phyloP scores from a whole-genome alignment of 2,329 filamentous ascomycete genomes.

The Myriosclerotinia scirpicola region DNA sequence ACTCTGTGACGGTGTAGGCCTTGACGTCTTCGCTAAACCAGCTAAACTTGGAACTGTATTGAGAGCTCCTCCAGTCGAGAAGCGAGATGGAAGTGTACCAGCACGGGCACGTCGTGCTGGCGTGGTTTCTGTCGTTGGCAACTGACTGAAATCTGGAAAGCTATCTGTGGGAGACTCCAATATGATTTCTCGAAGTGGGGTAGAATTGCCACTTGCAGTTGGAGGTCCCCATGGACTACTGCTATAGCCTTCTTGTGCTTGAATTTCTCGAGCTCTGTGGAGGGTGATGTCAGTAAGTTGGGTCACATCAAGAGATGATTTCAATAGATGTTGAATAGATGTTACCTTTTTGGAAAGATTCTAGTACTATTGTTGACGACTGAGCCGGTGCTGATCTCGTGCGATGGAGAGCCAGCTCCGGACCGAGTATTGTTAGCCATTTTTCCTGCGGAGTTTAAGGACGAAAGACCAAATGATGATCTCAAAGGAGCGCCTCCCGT shows the following conservation, averaged over 20 bases:
- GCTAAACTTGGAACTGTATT: conserved; percentile 47
- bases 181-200: conserved; percentile 93
- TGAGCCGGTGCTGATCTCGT: conserved; percentile 61
- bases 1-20: conserved; percentile 82
- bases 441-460: conserved; percentile 58
- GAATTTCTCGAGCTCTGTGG: conserved; percentile 85
- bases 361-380: conserved; percentile 60
- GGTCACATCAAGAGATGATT: not conserved
- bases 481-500: conserved; percentile 59
- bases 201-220: conserved; percentile 86
- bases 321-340: too few relatives aligned
- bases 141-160: conserved; percentile 83
- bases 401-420: conserved; percentile 93
- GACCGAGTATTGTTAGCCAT: conserved; percentile 66
- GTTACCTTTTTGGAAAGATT: conserved; percentile 90
- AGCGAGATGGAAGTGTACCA: conserved; percentile 92
- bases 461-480: conserved; percentile 70
- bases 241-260: conserved; percentile 87
- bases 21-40: conserved; percentile 71
- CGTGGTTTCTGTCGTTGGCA: conserved; percentile 64
- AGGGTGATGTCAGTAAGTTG: conserved; percentile 22
- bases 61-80: conserved; percentile 72
- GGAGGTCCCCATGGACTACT: conserved; percentile 87
- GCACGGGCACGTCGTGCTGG: conserved; percentile 78
- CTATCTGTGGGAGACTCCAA: conserved; percentile 95